Base-by-base conservation (phyloP, 1,284 basidiomycete genomes). In the Rhodotorula sp. region DNA sequence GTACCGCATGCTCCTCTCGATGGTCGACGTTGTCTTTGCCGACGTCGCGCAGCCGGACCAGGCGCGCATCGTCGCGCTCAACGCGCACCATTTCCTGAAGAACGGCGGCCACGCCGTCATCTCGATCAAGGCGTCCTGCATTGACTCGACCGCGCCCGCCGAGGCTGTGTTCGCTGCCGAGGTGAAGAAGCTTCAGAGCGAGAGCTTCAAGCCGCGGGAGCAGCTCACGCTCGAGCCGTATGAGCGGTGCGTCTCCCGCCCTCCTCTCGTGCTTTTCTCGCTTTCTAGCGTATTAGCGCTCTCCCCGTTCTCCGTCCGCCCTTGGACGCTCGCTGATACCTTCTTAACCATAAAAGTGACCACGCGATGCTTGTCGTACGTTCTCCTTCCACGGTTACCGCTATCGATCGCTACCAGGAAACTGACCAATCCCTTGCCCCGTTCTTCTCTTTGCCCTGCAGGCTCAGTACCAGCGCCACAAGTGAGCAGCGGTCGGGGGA, bases 11-110 rank as follows among this genome's bases (percentile, higher is more conserved):
- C 89, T 97, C 54, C 84, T 97, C 68, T 91, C 92, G 69, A 87
- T 92, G 73, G 94, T 97, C 73, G 94, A 97, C 78, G 94, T 94
- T 78, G 92, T 97, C 82, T 99, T 99, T 80, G 94, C 97, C 71
- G 97, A 99, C 82, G 90, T 99, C 70, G 96, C 96, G 5, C 96
- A 99, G 82, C 96, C 96, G 61, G 95, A 99, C 83, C 96, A 99
- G 85, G 95, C 95, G 4, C 81, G 82, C 80, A 96, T 97, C 80
- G 92, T 98, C 72, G 87, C 88, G 56, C 87, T 90, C 82, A 99
- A 99, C 84, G 92, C 96, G 1, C 90, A 97, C 79, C 90, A 91
- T 82, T 99, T 99, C 89, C 87, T 99, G 76, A 97, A 97, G 84
- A 90, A 97, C 82, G 88, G 88, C 56, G 96, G 97, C 8, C 92